Evolutionary conservation across 768 basidiomycete species (phyloP), one percentile per base, ranked within the genome.

Genomic region (Boletales sp.): DNA sequence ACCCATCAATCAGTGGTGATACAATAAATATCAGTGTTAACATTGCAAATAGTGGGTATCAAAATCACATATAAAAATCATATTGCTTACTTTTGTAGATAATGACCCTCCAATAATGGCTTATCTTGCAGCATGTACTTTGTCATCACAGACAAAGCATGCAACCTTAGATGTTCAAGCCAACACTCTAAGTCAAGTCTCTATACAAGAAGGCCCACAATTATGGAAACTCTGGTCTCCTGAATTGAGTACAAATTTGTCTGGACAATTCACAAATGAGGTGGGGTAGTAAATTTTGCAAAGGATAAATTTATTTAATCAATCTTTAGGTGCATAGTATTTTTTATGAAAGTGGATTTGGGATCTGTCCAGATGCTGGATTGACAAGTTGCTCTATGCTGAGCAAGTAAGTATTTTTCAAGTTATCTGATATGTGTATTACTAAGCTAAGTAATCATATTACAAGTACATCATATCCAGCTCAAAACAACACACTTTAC

Each of bases 181-280:
- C 27, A 30, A 24, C 2, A 43, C 17, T 21, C 29, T 59, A 15
- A n/a, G 4, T 37, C 34, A 43, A 44, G n/a, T 1, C 31, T 32
- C 34, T 42, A 14, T 6, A 14, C 32, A 12, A 18, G 21, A 17
- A 15, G 11, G 24, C 7, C 7, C 18, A 31, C 15, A 24, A 29
- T 1, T 30, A 11, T 60, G 59, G 59, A 29, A 46, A 2, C 8
- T 58, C 7, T 61, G 45, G 42, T n/a, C 48, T n/a, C 42, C 44
- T 45, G 17, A 27, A 27, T 6, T 27, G 7, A 27, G 2, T 12
- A 10, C 24, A 11, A 3, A 4, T 15, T 19, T 6, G 1, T 21
- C 27, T 5, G 2, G 10, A 18, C 9, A 46, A 14, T 14, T 61
- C 29, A 11, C 4, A 18, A 2, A 0, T 14, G 0, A 1, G 8